These are phyloP conservation scores for Trichoderma guizhouense DNA, from an alignment of 2,329 filamentous ascomycete species.

Conservation along the genomic window DNA sequence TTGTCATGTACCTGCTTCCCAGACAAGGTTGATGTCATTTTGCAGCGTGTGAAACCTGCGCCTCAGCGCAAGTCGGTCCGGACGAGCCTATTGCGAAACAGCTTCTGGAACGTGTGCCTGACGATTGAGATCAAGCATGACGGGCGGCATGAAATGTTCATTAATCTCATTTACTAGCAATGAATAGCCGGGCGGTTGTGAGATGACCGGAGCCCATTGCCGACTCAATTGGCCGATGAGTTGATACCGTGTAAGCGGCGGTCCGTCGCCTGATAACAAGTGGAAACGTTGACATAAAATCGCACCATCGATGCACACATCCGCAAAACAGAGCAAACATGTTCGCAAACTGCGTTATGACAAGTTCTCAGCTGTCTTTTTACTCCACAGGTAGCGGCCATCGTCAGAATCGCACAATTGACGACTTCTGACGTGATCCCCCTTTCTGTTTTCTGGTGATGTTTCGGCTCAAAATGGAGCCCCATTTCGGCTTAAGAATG, in stretches of 20 bases:
- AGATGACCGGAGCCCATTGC: not conserved
- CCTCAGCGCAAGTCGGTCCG: not conserved
- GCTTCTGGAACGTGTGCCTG: slow-evolving; percentile 3
- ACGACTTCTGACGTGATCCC: slow-evolving; percentile 1
- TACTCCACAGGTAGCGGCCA: not conserved
- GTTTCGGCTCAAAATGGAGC: slow-evolving; percentile 15
- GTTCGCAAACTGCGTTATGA: not conserved
- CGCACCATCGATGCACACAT: not conserved
- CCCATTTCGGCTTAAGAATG: slow-evolving; percentile 12
- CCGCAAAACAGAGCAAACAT: not conserved
- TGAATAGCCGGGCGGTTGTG: not conserved
- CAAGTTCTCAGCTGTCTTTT: not conserved
- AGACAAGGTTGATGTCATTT: not conserved
- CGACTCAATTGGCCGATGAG: not conserved
- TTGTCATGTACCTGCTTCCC: not conserved
- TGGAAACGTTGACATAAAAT: slow-evolving; percentile 14
- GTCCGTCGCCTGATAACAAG: not conserved
- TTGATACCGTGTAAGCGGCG: not conserved
- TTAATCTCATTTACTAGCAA: not conserved
- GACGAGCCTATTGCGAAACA: not conserved
- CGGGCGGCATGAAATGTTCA: not conserved
- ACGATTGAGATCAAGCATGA: not conserved
- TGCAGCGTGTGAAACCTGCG: not conserved
- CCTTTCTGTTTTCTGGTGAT: slow-evolving; percentile 4
- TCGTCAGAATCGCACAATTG: slow-evolving; percentile 10